phyloP scores from a whole-genome alignment of 2,329 filamentous ascomycete genomes.

The Emydomyces testavorans region DNA sequence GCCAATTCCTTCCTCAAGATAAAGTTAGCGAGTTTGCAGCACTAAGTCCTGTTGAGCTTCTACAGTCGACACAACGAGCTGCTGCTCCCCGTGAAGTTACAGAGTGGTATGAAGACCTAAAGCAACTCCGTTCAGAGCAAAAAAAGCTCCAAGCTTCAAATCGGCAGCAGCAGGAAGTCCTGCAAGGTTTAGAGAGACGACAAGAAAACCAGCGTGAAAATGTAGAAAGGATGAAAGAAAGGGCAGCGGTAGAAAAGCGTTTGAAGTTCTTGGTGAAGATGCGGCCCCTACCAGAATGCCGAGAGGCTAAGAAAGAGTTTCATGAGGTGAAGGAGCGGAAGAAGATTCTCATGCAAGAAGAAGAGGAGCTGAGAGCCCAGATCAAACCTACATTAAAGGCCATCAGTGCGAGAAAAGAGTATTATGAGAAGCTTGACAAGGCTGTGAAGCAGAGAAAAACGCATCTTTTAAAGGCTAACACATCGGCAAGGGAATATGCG shows the following conservation, averaged over 20 bases:
- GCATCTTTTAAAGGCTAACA: slow-evolving; percentile 45
- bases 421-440: slow-evolving; percentile 45
- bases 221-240: slow-evolving; percentile 69
- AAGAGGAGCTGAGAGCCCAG: slow-evolving; percentile 49
- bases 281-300: slow-evolving; percentile 55
- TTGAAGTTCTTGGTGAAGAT: slow-evolving; percentile 55
- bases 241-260: slow-evolving; percentile 54
- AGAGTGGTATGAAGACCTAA: slow-evolving; percentile 63
- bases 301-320: slow-evolving; percentile 41
- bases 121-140: slow-evolving; percentile 56
- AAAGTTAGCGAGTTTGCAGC: slow-evolving; percentile 88
- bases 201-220: slow-evolving; percentile 67
- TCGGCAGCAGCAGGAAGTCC: slow-evolving; percentile 48
- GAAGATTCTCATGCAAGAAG: slow-evolving; percentile 45
- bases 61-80: slow-evolving; percentile 77
- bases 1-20: slow-evolving; percentile 93
- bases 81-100: slow-evolving; percentile 74
- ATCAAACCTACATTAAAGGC: slow-evolving; percentile 58
- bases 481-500: slow-evolving; percentile 32
- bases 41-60: slow-evolving; percentile 66
- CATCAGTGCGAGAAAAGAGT: slow-evolving; percentile 58
- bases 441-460: slow-evolving; percentile 46
- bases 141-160: slow-evolving; percentile 51
- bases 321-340: slow-evolving; percentile 45
- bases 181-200: slow-evolving; percentile 58